Percentiles rank a stretch among this genome's conserved stretches.
phyloP scores from a whole-genome alignment of 345 rosid species.

The Eucalyptus sp. region DNA sequence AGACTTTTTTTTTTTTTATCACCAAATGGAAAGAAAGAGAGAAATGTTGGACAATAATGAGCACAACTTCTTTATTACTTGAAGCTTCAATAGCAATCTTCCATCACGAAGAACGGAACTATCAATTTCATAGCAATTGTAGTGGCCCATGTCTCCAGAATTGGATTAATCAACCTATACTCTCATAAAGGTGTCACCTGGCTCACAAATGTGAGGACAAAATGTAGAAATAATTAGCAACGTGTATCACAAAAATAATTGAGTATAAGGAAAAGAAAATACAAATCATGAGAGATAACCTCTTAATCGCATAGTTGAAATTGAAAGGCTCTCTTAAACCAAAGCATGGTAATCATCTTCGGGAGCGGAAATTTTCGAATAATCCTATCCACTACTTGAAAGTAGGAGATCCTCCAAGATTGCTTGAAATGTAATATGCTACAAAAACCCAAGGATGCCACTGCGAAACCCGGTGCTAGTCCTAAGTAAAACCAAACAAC shows the following conservation, averaged over 20 bases:
- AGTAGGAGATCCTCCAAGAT: no score
- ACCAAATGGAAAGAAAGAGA: not conserved
- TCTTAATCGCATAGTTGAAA: not conserved
- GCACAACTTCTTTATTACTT: not conserved
- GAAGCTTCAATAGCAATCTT: not conserved
- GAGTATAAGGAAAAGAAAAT: not conserved
- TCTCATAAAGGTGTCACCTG: not conserved
- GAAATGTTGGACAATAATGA: not conserved
- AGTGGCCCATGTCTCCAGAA: not conserved
- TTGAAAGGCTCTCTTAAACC: not conserved
- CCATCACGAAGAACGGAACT: not conserved
- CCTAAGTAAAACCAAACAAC: not conserved
- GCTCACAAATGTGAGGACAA: not conserved
- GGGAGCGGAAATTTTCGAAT: fast-evolving
- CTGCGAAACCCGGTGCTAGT: no score
- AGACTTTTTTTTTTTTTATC: not conserved
- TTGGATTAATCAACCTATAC: not conserved
- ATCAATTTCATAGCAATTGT: not conserved
- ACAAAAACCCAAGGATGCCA: no score
- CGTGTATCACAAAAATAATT: not conserved
- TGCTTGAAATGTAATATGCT: no score
- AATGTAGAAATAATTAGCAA: not conserved
- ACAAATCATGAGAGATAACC: not conserved
- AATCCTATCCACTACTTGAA: not conserved
- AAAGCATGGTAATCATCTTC: not conserved